Evolutionary conservation across 441 rosid genomes (phyloP).

Genomic region (Erodium trifolium): DNA sequence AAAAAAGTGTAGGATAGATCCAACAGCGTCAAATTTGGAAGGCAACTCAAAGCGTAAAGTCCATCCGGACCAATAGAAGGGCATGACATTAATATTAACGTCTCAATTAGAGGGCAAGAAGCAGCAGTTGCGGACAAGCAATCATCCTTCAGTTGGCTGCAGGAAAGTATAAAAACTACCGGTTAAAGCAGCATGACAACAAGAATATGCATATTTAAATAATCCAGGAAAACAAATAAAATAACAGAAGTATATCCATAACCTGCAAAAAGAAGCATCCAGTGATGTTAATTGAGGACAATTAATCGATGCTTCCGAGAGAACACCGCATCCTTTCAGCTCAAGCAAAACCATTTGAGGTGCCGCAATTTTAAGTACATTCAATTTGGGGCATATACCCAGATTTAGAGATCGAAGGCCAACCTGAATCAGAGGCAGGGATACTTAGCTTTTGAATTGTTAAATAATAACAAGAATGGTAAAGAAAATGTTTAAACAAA

Average conservation of each 20-base stretch:
- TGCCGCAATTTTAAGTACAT: conserved; percentile 63
- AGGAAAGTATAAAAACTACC: conserved; percentile 20
- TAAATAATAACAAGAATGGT: neutral
- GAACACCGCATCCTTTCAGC: conserved; percentile 90
- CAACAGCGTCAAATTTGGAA: conserved; percentile 52
- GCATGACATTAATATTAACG: conserved; percentile 89
- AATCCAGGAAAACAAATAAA: conserved; percentile 12
- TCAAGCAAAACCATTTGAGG: conserved; percentile 73
- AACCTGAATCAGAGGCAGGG: conserved; percentile 38
- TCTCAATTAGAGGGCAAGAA: conserved; percentile 75
- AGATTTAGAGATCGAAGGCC: conserved; percentile 73
- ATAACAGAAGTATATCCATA: conserved; percentile 9
- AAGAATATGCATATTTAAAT: neutral
- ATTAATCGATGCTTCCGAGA: conserved; percentile 70
- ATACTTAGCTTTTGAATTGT: neutral
- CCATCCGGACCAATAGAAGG: conserved; percentile 75
- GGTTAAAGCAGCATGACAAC: conserved; percentile 9
- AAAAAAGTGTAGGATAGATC: conserved; percentile 90
- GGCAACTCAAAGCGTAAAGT: conserved; percentile 56
- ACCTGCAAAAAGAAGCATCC: conserved; percentile 99
- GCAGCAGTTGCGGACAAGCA: conserved; percentile 71
- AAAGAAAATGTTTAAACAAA: neutral
- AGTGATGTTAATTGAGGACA: conserved; percentile 81
- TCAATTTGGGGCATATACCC: conserved; percentile 92
- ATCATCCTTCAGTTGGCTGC: conserved; percentile 82